Evolutionary conservation across 192 early-diverging fungal genomes (phyloP).

Genomic region (Coemansia sp.): DNA sequence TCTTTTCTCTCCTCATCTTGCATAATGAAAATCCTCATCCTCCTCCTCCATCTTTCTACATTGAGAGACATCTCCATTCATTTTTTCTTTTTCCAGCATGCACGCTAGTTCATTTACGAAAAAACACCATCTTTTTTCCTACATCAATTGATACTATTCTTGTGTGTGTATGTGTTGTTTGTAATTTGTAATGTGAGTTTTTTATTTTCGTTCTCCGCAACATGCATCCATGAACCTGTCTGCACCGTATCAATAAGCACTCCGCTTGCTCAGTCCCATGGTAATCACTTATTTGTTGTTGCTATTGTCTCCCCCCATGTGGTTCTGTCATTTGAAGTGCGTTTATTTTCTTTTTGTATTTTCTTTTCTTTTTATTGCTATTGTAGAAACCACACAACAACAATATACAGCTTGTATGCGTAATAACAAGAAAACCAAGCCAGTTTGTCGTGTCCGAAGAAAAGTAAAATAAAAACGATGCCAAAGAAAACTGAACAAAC

Average conservation of each 20-base stretch:
- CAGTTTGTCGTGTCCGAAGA: not conserved
- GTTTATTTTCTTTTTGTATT: not conserved
- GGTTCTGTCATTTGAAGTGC: not conserved
- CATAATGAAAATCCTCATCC: too few species aligned
- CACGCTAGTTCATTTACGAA: too few species aligned
- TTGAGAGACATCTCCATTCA: too few species aligned
- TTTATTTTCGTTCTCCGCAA: not conserved
- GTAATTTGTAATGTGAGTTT: not conserved
- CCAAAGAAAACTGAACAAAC: not conserved
- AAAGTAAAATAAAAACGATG: not conserved
- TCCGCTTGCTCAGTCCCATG: not conserved
- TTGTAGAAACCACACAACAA: not conserved
- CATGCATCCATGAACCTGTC: constrained; percentile 2
- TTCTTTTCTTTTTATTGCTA: not conserved
- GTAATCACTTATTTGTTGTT: not conserved
- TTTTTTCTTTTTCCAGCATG: too few species aligned
- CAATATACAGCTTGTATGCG: not conserved
- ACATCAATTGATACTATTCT: not conserved
- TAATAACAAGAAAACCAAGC: not conserved
- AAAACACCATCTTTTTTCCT: too few species aligned
- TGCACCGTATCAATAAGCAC: not conserved
- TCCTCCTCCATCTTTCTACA: too few species aligned
- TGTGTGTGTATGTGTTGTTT: not conserved
- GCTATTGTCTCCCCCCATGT: not conserved
- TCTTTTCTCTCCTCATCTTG: too few species aligned